Percentiles rank a stretch among this genome's conserved stretches.
These are phyloP conservation scores for Lentinus tigrinus DNA, from an alignment of 768 basidiomycete genomes.

Conservation along the genomic window DNA sequence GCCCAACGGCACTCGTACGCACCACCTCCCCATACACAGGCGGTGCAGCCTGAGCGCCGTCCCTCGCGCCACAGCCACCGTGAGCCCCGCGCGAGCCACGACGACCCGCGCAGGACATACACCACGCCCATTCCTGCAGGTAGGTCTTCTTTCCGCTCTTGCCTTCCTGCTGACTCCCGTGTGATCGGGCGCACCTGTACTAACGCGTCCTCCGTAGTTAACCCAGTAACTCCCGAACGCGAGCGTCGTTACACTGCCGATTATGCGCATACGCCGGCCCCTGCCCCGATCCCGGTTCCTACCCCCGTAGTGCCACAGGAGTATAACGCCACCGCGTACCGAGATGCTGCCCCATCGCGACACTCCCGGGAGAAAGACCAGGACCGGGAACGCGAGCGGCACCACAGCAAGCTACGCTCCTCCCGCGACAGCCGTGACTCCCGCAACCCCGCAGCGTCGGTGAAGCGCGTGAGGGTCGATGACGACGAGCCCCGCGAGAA, in stretches of 20 bases:
- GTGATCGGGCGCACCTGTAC: background rate
- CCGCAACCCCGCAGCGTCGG: background rate
- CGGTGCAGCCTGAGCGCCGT: background rate
- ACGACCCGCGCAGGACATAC: slow-evolving; percentile 9
- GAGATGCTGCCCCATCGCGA: background rate
- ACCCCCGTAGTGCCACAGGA: background rate
- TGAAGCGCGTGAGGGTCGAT: background rate
- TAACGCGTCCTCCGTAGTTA: background rate
- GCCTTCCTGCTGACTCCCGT: background rate
- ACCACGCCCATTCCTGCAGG: background rate
- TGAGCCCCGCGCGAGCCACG: background rate
- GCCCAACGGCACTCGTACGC: background rate
- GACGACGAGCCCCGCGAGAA: background rate
- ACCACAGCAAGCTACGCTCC: background rate
- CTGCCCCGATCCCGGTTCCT: background rate
- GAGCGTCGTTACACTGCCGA: background rate
- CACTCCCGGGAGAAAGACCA: background rate
- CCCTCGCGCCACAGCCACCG: slow-evolving; percentile 4
- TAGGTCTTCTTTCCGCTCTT: background rate
- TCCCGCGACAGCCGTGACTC: background rate
- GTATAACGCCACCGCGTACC: background rate
- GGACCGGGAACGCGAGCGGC: background rate
- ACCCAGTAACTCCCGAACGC: background rate
- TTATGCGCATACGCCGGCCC: background rate
- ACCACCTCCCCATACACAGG: background rate